Evolutionary conservation across 1,139 yeast species (phyloP).

Genomic region (Blastobotrys niveus): DNA sequence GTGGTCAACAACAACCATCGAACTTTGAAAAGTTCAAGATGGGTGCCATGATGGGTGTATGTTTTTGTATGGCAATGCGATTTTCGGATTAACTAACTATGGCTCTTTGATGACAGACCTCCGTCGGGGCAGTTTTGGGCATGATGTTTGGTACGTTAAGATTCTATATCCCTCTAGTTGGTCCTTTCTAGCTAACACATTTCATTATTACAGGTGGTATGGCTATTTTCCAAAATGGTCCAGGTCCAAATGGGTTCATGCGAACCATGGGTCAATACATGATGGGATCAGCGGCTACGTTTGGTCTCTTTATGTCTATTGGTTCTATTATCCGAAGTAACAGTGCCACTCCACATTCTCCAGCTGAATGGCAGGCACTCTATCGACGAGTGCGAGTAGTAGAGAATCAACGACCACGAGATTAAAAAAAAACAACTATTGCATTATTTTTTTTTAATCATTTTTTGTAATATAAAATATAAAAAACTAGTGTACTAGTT

Average conservation of each 20-base stretch:
- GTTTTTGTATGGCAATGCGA: slow-evolving; percentile 17
- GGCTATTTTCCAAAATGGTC: slow-evolving; percentile 85
- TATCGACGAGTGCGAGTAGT: slow-evolving; percentile 24
- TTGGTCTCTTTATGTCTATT: slow-evolving; percentile 92
- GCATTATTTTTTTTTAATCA: not conserved
- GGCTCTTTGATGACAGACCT: slow-evolving; percentile 40
- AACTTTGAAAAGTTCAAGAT: slow-evolving; percentile 94
- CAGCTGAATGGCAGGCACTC: slow-evolving; percentile 31
- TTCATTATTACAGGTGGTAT: slow-evolving; percentile 46
- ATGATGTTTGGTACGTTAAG: slow-evolving; percentile 63
- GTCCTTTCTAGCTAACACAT: not conserved
- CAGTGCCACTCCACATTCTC: slow-evolving; percentile 22
- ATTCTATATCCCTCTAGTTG: not conserved
- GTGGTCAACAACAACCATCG: slow-evolving; percentile 64
- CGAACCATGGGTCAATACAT: slow-evolving; percentile 95
- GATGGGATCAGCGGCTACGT: slow-evolving; percentile 94
- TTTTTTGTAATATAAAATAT: no score
- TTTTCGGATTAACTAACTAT: slow-evolving; percentile 5
- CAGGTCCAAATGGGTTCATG: slow-evolving; percentile 98
- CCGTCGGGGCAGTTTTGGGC: slow-evolving; percentile 95
- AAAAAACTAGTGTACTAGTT: no score
- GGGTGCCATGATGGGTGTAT: slow-evolving; percentile 93
- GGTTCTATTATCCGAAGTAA: slow-evolving; percentile 82
- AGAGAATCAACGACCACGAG: not conserved
- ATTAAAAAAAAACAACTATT: no score